These are phyloP conservation scores for Albizia julibrissin DNA, from an alignment of 306 rosid species.

Conservation along the genomic window DNA sequence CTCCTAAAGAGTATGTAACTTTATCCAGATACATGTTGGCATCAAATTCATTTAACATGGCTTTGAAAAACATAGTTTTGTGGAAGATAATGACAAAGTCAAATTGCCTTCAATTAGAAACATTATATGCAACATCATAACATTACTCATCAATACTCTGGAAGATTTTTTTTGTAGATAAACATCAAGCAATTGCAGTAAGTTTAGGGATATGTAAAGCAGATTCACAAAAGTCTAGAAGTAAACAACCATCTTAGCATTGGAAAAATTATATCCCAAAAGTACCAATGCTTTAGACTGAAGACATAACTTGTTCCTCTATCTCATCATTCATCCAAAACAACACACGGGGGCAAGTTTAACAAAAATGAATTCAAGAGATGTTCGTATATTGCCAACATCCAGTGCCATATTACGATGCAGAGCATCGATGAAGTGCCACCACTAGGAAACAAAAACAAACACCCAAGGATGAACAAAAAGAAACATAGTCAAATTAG, in stretches of 20 bases:
- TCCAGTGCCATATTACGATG: no score
- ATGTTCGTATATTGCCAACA: no score
- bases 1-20: slow-evolving; percentile 38
- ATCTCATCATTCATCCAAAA: background rate
- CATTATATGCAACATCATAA: slow-evolving; percentile 1
- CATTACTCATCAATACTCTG: background rate
- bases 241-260: background rate
- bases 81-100: slow-evolving; percentile 25
- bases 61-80: slow-evolving; percentile 48
- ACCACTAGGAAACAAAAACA: no score
- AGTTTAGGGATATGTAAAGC: background rate
- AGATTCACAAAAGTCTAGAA: background rate
- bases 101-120: background rate
- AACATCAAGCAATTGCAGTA: background rate
- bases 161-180: background rate
- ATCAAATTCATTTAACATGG: slow-evolving; percentile 54
- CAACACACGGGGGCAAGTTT: background rate
- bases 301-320: background rate
- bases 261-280: background rate
- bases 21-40: slow-evolving; percentile 40
- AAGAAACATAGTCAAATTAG: no score
- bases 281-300: background rate
- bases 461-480: no score
- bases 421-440: no score
- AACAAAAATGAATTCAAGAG: background rate